A percentile compares a stretch with the other conserved stretches of the same genome.
These are phyloP conservation scores for Lactarius trivialis DNA, from an alignment of 768 basidiomycete genomes.

Conservation along the genomic window DNA sequence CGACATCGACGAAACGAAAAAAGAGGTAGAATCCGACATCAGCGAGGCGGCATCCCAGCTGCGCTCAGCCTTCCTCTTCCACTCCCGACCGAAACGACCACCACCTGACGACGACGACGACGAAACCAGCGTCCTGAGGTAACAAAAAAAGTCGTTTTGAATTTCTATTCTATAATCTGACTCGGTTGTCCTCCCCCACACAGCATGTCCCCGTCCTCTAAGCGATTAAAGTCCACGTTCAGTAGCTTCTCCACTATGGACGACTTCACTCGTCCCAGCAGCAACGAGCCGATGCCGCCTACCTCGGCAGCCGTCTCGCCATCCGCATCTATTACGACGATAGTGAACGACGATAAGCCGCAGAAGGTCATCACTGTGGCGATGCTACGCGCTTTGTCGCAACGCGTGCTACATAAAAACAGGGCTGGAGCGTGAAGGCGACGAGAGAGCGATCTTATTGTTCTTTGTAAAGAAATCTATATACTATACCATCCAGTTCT, in stretches of 20 bases:
- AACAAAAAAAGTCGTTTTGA: neutral
- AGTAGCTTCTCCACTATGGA: conserved; percentile 12
- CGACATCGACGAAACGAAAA: conserved; percentile 15
- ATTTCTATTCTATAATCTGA: no score
- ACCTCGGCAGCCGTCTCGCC: conserved; percentile 18
- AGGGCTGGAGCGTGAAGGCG: neutral
- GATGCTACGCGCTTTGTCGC: conserved; percentile 22
- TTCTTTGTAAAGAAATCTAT: neutral
- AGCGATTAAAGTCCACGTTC: conserved; percentile 20
- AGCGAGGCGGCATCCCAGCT: conserved; percentile 13
- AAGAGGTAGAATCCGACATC: conserved; percentile 16
- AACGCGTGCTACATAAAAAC: conserved; percentile 12
- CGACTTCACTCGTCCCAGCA: neutral
- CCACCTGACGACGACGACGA: conserved; percentile 22
- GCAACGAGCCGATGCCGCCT: conserved; percentile 11
- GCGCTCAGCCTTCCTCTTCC: conserved; percentile 16
- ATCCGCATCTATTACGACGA: conserved; percentile 13
- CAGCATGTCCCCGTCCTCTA: conserved; percentile 21
- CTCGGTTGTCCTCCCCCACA: no score
- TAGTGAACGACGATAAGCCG: conserved; percentile 13
- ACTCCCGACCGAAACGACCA: conserved; percentile 19
- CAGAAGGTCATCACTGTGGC: conserved; percentile 16
- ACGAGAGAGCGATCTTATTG: neutral
- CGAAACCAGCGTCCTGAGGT: conserved; percentile 19
- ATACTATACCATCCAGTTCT: neutral